Base-by-base conservation (phyloP, 2,329 filamentous ascomycete species). In the Lithohypha guttulata region DNA sequence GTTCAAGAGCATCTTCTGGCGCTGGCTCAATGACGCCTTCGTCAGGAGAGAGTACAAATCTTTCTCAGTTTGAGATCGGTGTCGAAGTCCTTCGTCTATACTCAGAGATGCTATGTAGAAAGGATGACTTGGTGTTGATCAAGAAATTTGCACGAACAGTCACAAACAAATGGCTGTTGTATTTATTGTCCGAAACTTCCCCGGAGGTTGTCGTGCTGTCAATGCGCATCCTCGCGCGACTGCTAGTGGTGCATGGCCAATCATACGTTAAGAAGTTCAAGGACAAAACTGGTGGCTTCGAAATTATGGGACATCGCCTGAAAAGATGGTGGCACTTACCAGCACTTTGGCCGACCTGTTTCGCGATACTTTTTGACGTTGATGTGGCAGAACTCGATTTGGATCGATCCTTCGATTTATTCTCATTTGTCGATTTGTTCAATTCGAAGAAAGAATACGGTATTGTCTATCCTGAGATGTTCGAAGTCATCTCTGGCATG, bases 111-210 rank as follows among this genome's bases (percentile, higher is more conserved):
- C 66, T 95, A 7, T 94, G 86, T 53, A 77, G 84, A 45, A 75
- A 76, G 51, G 71, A 71, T 15, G 84, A 79, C 47, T 63, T 71
- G 7, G 66, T 66, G 10, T 77, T 81, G 45, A 81, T 94, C 41
- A 77, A 79, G 54, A 91, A 86, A 52, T 96, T 98, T 65, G 84
- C 86, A 4, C 83, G 81, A 54, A 93, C 89, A 1, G 89, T 98
- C 6, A 95, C 89, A 15, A 94, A 93, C 51, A 94, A 94, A 80
- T 95, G 87, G 87, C 72, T 94, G 10, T 65, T 98, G 10, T 93
- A 95, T 59, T 73, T 98, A 10, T 70, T 96, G 35, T 84, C 84
- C 6, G 87, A 95, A 56, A 77, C 84, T 45, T 83, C 96, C 43
- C 71, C 83, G 4, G 81, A 86, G 49, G 79, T 93, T 15, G 81